Conservation (phyloP, 371 early-diverging fungal species). For the Mortierella sp. region DNA sequence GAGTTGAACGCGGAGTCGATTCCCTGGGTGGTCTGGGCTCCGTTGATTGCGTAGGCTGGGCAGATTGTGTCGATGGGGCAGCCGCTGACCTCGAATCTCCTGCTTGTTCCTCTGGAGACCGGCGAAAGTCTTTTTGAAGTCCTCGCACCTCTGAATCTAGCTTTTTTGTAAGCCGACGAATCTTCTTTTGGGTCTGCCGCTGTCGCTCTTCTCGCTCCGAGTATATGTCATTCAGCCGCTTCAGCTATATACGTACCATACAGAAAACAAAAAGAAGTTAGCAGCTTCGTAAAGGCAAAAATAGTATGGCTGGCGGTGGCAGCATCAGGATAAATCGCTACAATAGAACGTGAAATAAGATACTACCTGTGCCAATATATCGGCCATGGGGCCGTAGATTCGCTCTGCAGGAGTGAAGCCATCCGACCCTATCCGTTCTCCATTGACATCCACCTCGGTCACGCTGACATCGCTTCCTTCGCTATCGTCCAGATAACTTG, state of each 20-base stretch:
- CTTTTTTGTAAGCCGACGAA: not conserved
- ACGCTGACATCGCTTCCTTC: slow-evolving; percentile 15
- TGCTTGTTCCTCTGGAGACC: not conserved
- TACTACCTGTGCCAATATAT: slow-evolving; percentile 26
- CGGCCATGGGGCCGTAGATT: slow-evolving; percentile 14
- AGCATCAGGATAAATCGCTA: not conserved
- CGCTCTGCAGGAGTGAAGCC: slow-evolving; percentile 1
- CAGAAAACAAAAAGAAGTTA: not conserved
- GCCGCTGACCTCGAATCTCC: not conserved
- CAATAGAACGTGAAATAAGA: not conserved
- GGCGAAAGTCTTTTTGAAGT: not conserved
- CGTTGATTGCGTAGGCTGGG: not conserved
- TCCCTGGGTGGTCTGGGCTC: not conserved
- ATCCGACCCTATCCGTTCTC: not conserved
- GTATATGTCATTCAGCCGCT: not conserved
- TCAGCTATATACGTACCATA: not conserved
- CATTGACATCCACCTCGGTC: slow-evolving; percentile 14
- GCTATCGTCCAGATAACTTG: not conserved
- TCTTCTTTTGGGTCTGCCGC: not conserved
- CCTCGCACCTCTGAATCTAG: not conserved
- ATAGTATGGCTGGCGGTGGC: not conserved
- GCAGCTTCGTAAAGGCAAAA: not conserved
- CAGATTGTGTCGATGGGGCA: not conserved
- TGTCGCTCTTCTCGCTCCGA: not conserved
- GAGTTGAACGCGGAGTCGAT: not conserved